Base-by-base conservation (phyloP, 2,329 filamentous ascomycete species). In the Diaporthe sp. region DNA sequence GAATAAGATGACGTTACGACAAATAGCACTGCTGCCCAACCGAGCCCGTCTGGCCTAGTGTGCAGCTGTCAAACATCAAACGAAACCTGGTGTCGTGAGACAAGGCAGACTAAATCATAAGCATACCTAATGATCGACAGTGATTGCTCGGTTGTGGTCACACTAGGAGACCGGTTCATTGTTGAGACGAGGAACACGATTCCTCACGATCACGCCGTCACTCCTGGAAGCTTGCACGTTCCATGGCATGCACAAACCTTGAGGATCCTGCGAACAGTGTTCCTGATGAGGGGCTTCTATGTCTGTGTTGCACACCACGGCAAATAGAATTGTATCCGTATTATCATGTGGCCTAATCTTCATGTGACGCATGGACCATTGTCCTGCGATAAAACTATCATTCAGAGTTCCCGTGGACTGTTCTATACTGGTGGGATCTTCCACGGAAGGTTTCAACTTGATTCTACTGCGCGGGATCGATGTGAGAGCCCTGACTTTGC, bases 391-490 rank as follows among this genome's bases (percentile, higher is more conserved):
- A 25, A 27, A 39, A 19, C 22, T 19, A 15, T 39, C 32, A 22
- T 39, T n/a, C 63, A 37, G 25, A 37, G 2, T 25, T 27, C 44
- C 37, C 42, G 27, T 66, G 32, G n/a, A 68, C 53, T 53, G 6
- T 68, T 30, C 30, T 53, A 19, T 19, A 8, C 15, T 17, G 9
- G n/a, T 4, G n/a, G 15, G 63, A 68, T 68, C 47, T 39, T 27
- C 47, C 3, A 30, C 32, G 30, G 47, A 68, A 53, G 53, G 63
- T 68, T 68, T 68, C 63, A 53, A 68, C 47, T 68, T 53, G 63
- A 68, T 53, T 27, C 63, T 30, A 8, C 22, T 51, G 15, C n/a
- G 13, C 63, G 27, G 30, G 27, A 68, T 53, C 32, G n/a, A n/a
- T 39, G 47, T 27, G 32, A 68, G 32, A 19, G 25, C 6, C 32